A percentile compares a stretch with the other conserved stretches of the same genome.
Evolutionary conservation across 164 flowering plant genomes (phyloP).

Genomic region (Berberis vulgaris): DNA sequence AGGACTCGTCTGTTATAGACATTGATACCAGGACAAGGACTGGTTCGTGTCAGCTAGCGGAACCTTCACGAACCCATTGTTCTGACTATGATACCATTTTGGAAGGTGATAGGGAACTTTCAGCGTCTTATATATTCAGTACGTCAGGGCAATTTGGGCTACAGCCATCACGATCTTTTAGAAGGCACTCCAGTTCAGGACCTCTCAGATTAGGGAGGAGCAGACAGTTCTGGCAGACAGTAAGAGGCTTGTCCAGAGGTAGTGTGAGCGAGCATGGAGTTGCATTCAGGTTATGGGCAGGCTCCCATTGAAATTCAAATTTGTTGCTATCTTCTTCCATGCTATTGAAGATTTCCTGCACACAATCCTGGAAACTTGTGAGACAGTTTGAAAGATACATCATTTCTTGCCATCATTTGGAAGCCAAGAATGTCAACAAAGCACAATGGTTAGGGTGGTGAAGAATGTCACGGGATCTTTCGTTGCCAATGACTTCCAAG

Average conservation of each 20-base stretch:
- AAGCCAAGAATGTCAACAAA: no score
- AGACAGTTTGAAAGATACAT: no score
- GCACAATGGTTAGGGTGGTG: no score
- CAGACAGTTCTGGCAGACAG: conserved; percentile 42
- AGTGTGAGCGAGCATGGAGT: conserved; percentile 55
- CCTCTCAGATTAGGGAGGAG: conserved; percentile 43
- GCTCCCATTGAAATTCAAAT: background rate
- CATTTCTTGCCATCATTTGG: no score
- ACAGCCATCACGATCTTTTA: conserved; percentile 43
- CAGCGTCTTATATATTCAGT: conserved; percentile 47
- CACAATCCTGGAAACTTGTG: no score
- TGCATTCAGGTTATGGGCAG: conserved; percentile 18
- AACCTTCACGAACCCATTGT: conserved; percentile 20
- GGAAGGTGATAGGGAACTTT: conserved; percentile 39
- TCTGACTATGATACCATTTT: conserved; percentile 24
- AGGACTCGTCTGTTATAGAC: conserved; percentile 32
- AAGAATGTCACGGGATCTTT: no score
- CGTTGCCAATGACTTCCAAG: no score
- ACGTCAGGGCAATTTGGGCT: conserved; percentile 27
- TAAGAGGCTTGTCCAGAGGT: conserved; percentile 40
- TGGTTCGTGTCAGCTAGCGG: conserved; percentile 28
- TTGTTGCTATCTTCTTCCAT: no score
- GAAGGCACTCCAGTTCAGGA: conserved; percentile 68
- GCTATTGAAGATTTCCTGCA: no score
- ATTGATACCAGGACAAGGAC: conserved; percentile 26